phyloP scores from a whole-genome alignment of 805 yeast species.

The Tanozyma kutaoensis region DNA sequence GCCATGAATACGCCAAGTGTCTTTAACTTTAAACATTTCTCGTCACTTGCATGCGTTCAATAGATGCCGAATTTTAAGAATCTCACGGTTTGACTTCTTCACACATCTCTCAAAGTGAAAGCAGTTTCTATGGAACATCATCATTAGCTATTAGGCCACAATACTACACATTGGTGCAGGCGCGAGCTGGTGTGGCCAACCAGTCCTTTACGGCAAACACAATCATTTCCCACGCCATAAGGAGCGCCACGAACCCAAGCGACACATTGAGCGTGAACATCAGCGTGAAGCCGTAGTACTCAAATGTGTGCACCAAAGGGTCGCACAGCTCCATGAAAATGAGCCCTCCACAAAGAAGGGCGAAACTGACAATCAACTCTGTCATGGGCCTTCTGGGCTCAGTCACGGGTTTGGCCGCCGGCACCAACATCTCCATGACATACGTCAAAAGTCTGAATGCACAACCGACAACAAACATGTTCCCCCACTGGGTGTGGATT shows the following conservation, averaged over 20 bases:
- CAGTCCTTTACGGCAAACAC: constrained; percentile 51
- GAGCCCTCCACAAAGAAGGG: constrained; percentile 77
- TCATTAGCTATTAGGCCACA: too few species aligned
- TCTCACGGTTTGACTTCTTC: too few species aligned
- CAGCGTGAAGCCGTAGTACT: constrained; percentile 67
- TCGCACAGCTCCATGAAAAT: constrained; percentile 89
- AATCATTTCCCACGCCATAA: constrained; percentile 83
- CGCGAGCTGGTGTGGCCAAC: too few species aligned
- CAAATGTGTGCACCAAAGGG: constrained; percentile 70
- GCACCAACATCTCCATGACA: constrained; percentile 30
- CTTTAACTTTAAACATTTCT: too few species aligned
- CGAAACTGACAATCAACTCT: constrained; percentile 68
- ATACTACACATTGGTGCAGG: too few species aligned
- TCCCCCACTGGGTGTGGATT: constrained; percentile 91
- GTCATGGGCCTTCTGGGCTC: constrained; percentile 59
- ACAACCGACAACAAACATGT: constrained; percentile 69
- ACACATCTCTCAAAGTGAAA: too few species aligned
- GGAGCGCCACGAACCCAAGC: constrained; percentile 61
- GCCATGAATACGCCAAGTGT: too few species aligned
- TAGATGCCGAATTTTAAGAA: too few species aligned
- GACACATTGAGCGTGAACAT: constrained; percentile 88
- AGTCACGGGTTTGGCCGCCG: constrained; percentile 8
- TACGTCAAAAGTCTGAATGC: constrained; percentile 60
- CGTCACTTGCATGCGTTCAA: too few species aligned
- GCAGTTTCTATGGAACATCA: too few species aligned